phyloP scores from a whole-genome alignment of 306 rosid species.

The Ammopiptanthus mongolicus region DNA sequence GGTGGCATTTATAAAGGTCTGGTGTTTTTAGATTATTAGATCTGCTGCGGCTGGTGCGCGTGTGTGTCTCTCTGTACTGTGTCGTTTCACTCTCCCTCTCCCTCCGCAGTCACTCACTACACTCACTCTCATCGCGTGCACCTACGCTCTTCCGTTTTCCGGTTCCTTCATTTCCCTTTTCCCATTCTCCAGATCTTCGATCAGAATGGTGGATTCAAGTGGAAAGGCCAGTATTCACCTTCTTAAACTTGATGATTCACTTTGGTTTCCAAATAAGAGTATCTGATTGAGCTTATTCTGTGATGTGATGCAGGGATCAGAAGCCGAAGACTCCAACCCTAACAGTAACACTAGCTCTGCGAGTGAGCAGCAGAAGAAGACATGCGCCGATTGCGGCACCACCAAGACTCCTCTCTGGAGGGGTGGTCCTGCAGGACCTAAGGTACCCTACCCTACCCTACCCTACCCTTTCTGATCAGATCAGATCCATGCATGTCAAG shows the following conservation, averaged over 20 bases:
- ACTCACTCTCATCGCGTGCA: constrained; percentile 23
- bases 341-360: constrained; percentile 38
- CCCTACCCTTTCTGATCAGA: neutral
- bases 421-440: constrained; percentile 97
- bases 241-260: neutral
- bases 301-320: constrained; percentile 65
- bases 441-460: constrained; percentile 35
- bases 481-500: neutral
- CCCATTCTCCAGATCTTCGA: constrained; percentile 23
- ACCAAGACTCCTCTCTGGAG: constrained; percentile 93
- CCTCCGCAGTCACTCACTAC: constrained; percentile 1
- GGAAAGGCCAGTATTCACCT: constrained; percentile 53
- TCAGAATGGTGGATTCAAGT: constrained; percentile 58
- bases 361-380: constrained; percentile 60
- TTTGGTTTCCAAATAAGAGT: neutral
- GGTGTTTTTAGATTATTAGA: constrained; percentile 34
- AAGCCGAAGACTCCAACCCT: constrained; percentile 53
- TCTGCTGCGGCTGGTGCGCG: constrained; percentile 65
- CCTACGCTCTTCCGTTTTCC: neutral
- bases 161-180: neutral
- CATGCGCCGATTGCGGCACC: constrained; percentile 94
- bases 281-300: constrained; percentile 30
- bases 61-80: constrained; percentile 29
- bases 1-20: constrained; percentile 42
- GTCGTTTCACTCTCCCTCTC: neutral